Percentiles rank a stretch among this genome's conserved stretches.
These are phyloP conservation scores for Xenoacremonium recifei DNA, from an alignment of 2,329 filamentous ascomycete genomes.

Conservation along the genomic window DNA sequence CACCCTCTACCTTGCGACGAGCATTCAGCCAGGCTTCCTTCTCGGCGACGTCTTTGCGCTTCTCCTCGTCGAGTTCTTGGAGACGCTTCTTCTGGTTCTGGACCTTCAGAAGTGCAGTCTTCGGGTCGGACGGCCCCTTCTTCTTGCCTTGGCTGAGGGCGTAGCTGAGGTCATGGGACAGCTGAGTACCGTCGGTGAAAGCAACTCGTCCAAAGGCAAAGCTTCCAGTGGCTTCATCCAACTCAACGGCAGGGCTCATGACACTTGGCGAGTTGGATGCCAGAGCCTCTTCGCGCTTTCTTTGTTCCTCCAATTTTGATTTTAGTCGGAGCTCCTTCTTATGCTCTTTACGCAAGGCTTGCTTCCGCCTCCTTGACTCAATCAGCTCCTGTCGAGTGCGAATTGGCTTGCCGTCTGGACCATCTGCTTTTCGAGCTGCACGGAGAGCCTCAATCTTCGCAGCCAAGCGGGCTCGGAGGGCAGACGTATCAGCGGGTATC, in stretches of 20 bases:
- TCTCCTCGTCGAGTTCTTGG: conserved; percentile 70
- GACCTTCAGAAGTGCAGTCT: conserved; percentile 79
- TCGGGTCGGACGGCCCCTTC: conserved; percentile 81
- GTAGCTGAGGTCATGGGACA: conserved; percentile 71
- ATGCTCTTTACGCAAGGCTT: conserved; percentile 79
- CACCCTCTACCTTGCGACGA: conserved; percentile 83
- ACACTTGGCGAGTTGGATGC: conserved; percentile 61
- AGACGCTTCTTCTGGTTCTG: conserved; percentile 85
- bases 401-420: conserved; percentile 71
- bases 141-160: conserved; percentile 56
- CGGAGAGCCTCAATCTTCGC: conserved; percentile 83
- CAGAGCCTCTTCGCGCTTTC: conserved; percentile 60
- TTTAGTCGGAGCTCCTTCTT: conserved; percentile 82
- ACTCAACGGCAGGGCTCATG: conserved; percentile 54
- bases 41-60: conserved; percentile 83
- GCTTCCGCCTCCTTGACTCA: conserved; percentile 82
- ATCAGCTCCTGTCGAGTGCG: conserved; percentile 89
- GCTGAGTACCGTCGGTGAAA: conserved; percentile 79
- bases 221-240: conserved; percentile 57
- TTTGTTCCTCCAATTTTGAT: conserved; percentile 77
- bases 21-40: conserved; percentile 95
- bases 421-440: conserved; percentile 83
- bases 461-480: conserved; percentile 74
- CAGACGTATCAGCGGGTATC: conserved; percentile 68
- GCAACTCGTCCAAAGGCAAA: conserved; percentile 91